Conservation (phyloP, 495 filamentous ascomycete genomes). For the Oleoguttula mirabilis region DNA sequence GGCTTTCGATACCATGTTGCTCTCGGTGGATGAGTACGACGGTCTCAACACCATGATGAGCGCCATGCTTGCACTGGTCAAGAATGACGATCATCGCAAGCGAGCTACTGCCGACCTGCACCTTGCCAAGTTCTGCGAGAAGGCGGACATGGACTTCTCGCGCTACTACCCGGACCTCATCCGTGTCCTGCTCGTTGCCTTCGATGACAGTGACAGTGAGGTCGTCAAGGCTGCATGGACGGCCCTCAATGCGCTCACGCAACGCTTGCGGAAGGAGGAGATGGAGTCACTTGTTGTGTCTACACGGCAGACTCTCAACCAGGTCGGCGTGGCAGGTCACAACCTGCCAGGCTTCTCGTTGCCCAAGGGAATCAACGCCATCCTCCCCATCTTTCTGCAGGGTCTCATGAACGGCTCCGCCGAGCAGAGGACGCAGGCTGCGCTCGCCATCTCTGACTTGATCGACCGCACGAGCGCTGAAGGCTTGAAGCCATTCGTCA, state of each 20-base stretch:
- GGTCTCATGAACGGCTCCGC: conserved; percentile 90
- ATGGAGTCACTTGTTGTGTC: conserved; percentile 90
- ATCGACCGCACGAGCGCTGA: conserved; percentile 78
- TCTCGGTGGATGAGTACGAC: conserved; percentile 91
- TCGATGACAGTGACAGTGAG: conserved; percentile 70
- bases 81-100: conserved; percentile 82
- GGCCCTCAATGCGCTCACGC: conserved; percentile 76
- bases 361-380: conserved; percentile 94
- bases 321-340: conserved; percentile 76
- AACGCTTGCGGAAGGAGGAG: conserved; percentile 86
- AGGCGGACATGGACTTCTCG: conserved; percentile 75
- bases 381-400: conserved; percentile 93
- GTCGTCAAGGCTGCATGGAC: conserved; percentile 91
- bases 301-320: conserved; percentile 68
- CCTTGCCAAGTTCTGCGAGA: conserved; percentile 77
- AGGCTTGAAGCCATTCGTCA: conserved; percentile 83
- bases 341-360: conserved; percentile 81
- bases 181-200: conserved; percentile 74
- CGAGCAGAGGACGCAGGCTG: conserved; percentile 83
- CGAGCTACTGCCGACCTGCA: conserved; percentile 66
- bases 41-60: conserved; percentile 91
- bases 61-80: conserved; percentile 71
- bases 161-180: conserved; percentile 91
- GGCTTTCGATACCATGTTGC: conserved; percentile 75
- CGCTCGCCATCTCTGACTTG: conserved; percentile 88